phyloP scores from a whole-genome alignment of 148 eudicot species.

The Polygonum aviculare region DNA sequence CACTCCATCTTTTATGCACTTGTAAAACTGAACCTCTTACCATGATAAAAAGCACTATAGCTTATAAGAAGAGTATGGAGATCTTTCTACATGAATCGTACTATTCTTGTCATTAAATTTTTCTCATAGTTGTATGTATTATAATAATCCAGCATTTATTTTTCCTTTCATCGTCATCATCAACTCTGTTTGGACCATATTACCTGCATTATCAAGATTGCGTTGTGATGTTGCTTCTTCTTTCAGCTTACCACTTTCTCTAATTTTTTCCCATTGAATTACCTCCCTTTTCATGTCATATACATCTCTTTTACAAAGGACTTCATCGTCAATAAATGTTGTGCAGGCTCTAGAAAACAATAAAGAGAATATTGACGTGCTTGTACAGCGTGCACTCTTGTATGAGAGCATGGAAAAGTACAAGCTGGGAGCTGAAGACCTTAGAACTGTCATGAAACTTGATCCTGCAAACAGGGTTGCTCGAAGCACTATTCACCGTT shows the following conservation, averaged over 20 bases:
- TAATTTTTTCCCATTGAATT: neutral
- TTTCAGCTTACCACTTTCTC: neutral
- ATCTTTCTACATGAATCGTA: neutral
- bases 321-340: conserved; percentile 8
- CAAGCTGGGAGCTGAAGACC: conserved; percentile 92
- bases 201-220: neutral
- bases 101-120: neutral
- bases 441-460: conserved; percentile 85
- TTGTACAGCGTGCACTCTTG: conserved; percentile 89
- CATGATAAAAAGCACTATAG: neutral
- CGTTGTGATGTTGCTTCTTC: neutral
- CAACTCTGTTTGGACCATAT: neutral
- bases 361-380: conserved; percentile 48
- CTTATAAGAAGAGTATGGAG: neutral
- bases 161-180: neutral
- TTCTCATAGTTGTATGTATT: neutral
- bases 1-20: neutral
- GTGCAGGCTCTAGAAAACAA: conserved; percentile 70
- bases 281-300: neutral
- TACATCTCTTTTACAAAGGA: neutral
- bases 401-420: conserved; percentile 98
- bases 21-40: neutral
- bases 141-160: neutral
- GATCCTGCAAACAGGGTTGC: conserved; percentile 93
- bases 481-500: conserved; percentile 84